Evolutionary conservation across 139 green algal genomes (phyloP).

Genomic region (Closterium sp.): DNA sequence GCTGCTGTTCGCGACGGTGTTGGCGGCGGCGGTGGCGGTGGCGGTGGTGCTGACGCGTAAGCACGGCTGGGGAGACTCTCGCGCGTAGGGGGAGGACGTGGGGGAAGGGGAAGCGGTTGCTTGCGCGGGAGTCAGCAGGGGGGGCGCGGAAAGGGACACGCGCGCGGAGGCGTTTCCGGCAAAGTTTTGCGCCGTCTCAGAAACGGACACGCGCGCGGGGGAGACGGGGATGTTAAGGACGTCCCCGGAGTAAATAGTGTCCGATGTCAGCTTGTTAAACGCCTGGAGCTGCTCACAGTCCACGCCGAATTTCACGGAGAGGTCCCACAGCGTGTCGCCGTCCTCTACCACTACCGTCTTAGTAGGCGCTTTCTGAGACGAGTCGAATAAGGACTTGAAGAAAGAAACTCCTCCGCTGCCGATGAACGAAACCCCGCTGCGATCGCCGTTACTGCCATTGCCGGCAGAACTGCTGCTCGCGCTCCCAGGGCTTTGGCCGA

Average conservation of each 20-base stretch:
- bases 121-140: background rate
- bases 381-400: background rate
- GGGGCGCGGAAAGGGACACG: background rate
- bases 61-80: background rate
- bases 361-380: background rate
- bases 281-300: constrained; percentile 42
- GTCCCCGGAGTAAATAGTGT: constrained; percentile 39
- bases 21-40: too few relatives aligned
- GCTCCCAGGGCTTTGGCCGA: background rate
- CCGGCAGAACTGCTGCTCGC: background rate
- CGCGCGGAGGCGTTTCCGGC: constrained; percentile 1
- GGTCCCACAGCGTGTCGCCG: constrained; percentile 33
- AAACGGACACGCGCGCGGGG: background rate
- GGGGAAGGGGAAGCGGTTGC: background rate
- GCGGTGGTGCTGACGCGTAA: background rate
- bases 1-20: background rate
- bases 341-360: constrained; percentile 26
- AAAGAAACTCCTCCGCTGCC: background rate
- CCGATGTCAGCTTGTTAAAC: constrained; percentile 35
- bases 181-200: constrained; percentile 7
- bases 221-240: constrained; percentile 20
- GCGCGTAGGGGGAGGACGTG: background rate
- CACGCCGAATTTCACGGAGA: constrained; percentile 27
- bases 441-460: background rate
- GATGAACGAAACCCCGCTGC: too few relatives aligned